Percentiles rank a stretch among this genome's conserved stretches.
Conservation (phyloP, 495 filamentous ascomycete species). For the Penicillium ochrochloron region DNA sequence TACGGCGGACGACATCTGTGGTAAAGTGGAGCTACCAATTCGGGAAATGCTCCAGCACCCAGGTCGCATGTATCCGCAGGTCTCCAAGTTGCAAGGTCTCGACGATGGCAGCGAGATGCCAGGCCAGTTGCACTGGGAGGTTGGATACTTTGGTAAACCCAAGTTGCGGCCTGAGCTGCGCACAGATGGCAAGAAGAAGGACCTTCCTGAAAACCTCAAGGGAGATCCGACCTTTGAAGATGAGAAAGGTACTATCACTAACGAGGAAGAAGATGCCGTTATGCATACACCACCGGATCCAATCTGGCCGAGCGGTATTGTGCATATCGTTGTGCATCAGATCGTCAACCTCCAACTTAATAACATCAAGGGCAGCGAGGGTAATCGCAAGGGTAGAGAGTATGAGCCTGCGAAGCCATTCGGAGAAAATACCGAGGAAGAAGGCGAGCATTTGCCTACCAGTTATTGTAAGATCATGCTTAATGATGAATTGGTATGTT, state of each 20-base stretch:
- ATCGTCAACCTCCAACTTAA: slow-evolving; percentile 91
- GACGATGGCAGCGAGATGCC: slow-evolving; percentile 88
- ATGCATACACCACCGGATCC: slow-evolving; percentile 91
- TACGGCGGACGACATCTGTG: slow-evolving; percentile 90
- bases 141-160: slow-evolving; percentile 91
- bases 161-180: slow-evolving; percentile 79
- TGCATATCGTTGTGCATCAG: slow-evolving; percentile 85
- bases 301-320: slow-evolving; percentile 87
- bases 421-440: slow-evolving; percentile 82
- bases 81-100: slow-evolving; percentile 81
- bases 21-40: slow-evolving; percentile 90
- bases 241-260: slow-evolving; percentile 81
- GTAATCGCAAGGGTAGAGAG: slow-evolving; percentile 75
- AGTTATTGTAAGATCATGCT: slow-evolving; percentile 89
- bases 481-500: slow-evolving; percentile 78
- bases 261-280: slow-evolving; percentile 77
- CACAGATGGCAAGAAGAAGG: slow-evolving; percentile 82
- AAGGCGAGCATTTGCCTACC: slow-evolving; percentile 75
- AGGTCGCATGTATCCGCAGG: slow-evolving; percentile 86
- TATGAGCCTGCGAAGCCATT: slow-evolving; percentile 88
- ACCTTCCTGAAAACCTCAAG: slow-evolving; percentile 70
- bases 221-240: slow-evolving; percentile 83
- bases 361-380: slow-evolving; percentile 66
- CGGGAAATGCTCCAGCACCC: slow-evolving; percentile 94
- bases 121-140: slow-evolving; percentile 92